These are phyloP conservation scores for Claviceps sp. DNA, from an alignment of 2,329 filamentous ascomycete genomes.

Conservation along the genomic window DNA sequence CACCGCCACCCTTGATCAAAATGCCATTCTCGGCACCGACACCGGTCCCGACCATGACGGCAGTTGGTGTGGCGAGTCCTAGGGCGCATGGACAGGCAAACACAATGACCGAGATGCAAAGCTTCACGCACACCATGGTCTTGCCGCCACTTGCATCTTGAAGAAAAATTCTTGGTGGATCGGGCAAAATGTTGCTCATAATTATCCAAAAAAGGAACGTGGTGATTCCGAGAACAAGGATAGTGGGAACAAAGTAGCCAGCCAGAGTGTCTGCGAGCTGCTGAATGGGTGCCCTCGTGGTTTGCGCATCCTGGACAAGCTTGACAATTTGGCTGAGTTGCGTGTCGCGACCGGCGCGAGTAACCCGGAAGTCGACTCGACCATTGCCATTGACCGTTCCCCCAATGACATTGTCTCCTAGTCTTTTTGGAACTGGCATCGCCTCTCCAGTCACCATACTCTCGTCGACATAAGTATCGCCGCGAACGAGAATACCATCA, in stretches of 20 bases:
- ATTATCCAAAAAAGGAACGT: slow-evolving; percentile 94
- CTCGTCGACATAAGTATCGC: slow-evolving; percentile 89
- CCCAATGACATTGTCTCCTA: slow-evolving; percentile 69
- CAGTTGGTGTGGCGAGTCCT: slow-evolving; percentile 89
- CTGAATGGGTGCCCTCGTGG: slow-evolving; percentile 86
- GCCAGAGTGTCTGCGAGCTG: slow-evolving; percentile 81
- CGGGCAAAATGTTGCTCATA: slow-evolving; percentile 67
- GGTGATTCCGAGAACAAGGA: slow-evolving; percentile 67
- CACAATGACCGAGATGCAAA: slow-evolving; percentile 96
- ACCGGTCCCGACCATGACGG: slow-evolving; percentile 98
- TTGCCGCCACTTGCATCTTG: slow-evolving; percentile 72
- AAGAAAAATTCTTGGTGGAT: slow-evolving; percentile 83
- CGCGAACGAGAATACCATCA: slow-evolving; percentile 74
- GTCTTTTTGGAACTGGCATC: slow-evolving; percentile 83
- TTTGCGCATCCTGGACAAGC: slow-evolving; percentile 95
- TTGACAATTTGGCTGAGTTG: slow-evolving; percentile 97
- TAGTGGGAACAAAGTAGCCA: slow-evolving; percentile 85
- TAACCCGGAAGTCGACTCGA: slow-evolving; percentile 82
- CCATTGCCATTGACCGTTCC: slow-evolving; percentile 94
- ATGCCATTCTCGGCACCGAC: slow-evolving; percentile 92
- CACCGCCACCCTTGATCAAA: slow-evolving; percentile 91
- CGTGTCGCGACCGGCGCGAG: slow-evolving; percentile 82
- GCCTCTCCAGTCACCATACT: slow-evolving; percentile 98
- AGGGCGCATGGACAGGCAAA: slow-evolving; percentile 95
- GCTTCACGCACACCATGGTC: slow-evolving; percentile 90